Base-by-base conservation (phyloP, 139 green algal species). In the Ettlia oleoabundans region DNA sequence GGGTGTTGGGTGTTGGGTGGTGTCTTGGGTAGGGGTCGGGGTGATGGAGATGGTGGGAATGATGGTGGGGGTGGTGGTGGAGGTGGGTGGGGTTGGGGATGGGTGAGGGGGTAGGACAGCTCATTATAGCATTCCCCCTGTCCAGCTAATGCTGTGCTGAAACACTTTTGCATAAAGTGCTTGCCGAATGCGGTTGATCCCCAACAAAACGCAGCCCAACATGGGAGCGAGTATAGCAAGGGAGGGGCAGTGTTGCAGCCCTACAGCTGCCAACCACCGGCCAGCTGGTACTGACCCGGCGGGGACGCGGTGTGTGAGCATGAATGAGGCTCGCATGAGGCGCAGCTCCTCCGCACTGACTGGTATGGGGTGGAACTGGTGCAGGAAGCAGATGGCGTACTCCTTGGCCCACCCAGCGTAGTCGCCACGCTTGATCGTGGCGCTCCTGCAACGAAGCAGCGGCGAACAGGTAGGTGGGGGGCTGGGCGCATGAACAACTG, bases 301-400 rank as follows among this genome's bases (percentile, higher is more conserved):
- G 7, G 69, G 71, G 21, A 78, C 71, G 52, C 78, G 78, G 80
- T 91, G 87, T 10, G 83, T 89, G 64, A 89, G 67, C 28, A 89
- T 89, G 73, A 89, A 92, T 30, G 76, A 80, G 9, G 87, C 83
- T 4, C 77, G 66, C 88, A 92, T 86, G 40, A 89, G 86, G 2
- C 70, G 38, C 6, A 87, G 80, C 42, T 90, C 78, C 4, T 87
- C 72, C 19, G 22, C 28, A 21, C 2, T 83, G 8, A 83, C 47
- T 7, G 76, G 35, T 19, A 37, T 37, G 2, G 74, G 55, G 7
- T 70, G n/a, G 47, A 86, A 82, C 42, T 84, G 78, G 1, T 81
- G 67, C 3, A 84, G 51, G 21, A 90, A 81, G 76, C 82, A 88
- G 52, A 73, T 86, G 38, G 68, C 33, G 33, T 64, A 81, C 71